Evolutionary conservation across 1,139 yeast species (phyloP).

Genomic region (Casaregolazyma suthepensis): DNA sequence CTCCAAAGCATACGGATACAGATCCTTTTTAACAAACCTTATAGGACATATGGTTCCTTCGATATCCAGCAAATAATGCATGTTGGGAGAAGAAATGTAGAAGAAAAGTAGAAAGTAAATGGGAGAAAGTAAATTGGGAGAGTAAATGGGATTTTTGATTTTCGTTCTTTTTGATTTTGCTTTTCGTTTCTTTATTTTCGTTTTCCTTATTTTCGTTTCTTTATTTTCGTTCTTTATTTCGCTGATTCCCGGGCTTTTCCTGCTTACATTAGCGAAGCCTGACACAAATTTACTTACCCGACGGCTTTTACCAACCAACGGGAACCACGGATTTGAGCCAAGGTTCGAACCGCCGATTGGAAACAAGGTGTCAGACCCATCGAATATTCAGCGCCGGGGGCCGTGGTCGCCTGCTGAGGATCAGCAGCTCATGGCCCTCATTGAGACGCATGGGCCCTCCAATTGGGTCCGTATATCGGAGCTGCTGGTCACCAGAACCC

Average conservation of each 20-base stretch:
- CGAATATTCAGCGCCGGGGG: constrained; percentile 46
- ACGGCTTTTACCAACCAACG: background rate
- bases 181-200: background rate
- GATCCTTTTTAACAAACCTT: constrained; percentile 69
- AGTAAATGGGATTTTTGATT: background rate
- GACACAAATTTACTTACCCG: background rate
- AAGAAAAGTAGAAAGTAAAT: too few species aligned
- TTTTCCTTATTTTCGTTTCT: background rate
- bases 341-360: background rate
- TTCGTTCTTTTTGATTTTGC: background rate
- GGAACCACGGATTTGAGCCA: background rate
- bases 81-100: background rate
- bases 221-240: background rate
- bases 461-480: constrained; percentile 88
- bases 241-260: too few species aligned
- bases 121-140: background rate
- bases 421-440: constrained; percentile 60
- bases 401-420: constrained; percentile 93
- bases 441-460: constrained; percentile 70
- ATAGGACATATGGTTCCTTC: constrained; percentile 94
- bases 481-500: constrained; percentile 68
- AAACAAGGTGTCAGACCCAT: background rate
- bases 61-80: constrained; percentile 50
- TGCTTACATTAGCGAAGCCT: background rate
- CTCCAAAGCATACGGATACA: constrained; percentile 41